phyloP scores from a whole-genome alignment of 805 yeast species.

The Saccharomyces kudriavzevii region DNA sequence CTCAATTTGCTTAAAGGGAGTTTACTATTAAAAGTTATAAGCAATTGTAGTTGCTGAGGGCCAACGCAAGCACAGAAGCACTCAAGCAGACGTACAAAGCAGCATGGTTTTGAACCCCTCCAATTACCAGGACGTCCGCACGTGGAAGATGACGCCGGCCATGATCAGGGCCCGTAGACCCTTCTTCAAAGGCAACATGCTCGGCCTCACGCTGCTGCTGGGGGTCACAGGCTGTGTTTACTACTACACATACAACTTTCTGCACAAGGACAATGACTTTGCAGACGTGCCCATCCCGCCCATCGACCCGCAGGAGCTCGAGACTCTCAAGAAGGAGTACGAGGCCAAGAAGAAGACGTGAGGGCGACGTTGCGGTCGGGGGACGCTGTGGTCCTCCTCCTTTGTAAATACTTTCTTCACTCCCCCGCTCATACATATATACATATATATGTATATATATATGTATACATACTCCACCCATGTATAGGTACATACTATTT shows the following conservation, averaged over 20 bases:
- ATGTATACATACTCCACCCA: neutral
- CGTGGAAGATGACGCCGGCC: conserved; percentile 88
- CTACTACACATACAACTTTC: conserved; percentile 52
- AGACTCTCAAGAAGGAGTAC: conserved; percentile 63
- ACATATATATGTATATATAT: neutral
- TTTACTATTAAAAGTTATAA: neutral
- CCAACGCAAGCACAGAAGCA: neutral
- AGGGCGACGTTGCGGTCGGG: neutral
- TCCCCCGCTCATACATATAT: neutral
- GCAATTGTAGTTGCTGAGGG: neutral
- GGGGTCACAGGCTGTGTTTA: conserved; percentile 66
- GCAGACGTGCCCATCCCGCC: conserved; percentile 94
- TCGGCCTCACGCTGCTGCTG: conserved; percentile 48
- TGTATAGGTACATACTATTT: neutral
- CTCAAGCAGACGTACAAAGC: neutral
- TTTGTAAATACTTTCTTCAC: neutral
- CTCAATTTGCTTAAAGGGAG: neutral
- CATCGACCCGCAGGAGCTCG: conserved; percentile 66
- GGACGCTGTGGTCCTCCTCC: neutral
- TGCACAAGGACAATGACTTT: conserved; percentile 68
- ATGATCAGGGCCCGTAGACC: conserved; percentile 85
- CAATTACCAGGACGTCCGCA: conserved; percentile 52
- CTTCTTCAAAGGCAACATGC: conserved; percentile 68
- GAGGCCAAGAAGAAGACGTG: conserved; percentile 31
- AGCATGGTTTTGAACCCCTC: conserved; percentile 31